These are phyloP conservation scores for Alternaria hordeiaustralica DNA, from an alignment of 2,329 filamentous ascomycete genomes.

Conservation along the genomic window DNA sequence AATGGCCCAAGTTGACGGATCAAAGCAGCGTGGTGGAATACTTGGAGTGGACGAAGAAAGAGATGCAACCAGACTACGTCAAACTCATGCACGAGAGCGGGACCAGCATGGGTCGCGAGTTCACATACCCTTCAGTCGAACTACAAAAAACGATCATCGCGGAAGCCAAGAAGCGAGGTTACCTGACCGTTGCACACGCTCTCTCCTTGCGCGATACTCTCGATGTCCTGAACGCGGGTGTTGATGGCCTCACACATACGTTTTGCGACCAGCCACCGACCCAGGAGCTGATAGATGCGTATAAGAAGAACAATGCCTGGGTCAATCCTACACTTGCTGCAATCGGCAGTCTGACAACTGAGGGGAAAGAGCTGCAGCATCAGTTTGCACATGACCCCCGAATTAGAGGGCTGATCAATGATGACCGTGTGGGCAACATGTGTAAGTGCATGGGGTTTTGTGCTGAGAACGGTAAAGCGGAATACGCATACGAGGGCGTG, in stretches of 20 bases:
- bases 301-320: conserved; percentile 52
- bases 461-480: conserved; percentile 38
- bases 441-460: conserved; percentile 53
- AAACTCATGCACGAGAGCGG: conserved; percentile 61
- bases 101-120: conserved; percentile 44
- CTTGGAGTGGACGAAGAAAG: conserved; percentile 49
- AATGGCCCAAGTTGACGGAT: conserved; percentile 56
- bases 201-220: conserved; percentile 50
- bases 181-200: conserved; percentile 52
- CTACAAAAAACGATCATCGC: conserved; percentile 56
- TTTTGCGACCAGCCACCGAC: conserved; percentile 51
- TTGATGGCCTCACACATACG: conserved; percentile 54
- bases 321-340: conserved; percentile 53
- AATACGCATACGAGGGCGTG: conserved; percentile 53
- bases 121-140: conserved; percentile 51
- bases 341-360: conserved; percentile 50
- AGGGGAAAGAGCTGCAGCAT: conserved; percentile 50
- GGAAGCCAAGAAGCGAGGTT: conserved; percentile 47
- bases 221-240: conserved; percentile 50
- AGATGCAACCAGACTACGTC: conserved; percentile 56
- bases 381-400: conserved; percentile 51
- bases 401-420: conserved; percentile 42
- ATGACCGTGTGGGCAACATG: conserved; percentile 44
- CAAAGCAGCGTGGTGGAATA: conserved; percentile 52
- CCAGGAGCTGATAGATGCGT: conserved; percentile 50